Evolutionary conservation across 1,139 yeast species (phyloP), one percentile per base, ranked within the genome.

Genomic region (Taphrina pruni): DNA sequence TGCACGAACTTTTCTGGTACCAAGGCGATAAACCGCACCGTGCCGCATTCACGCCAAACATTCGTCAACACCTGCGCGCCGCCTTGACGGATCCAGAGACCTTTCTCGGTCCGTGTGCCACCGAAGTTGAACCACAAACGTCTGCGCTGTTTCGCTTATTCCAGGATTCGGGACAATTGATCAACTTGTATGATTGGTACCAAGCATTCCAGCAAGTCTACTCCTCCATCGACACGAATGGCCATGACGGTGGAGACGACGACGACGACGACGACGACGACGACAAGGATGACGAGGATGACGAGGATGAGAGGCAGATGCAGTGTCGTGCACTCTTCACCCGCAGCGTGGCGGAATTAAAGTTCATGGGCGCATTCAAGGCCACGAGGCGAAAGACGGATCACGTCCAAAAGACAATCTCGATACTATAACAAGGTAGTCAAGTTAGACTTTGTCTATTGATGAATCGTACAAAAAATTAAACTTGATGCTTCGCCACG

Each of bases 121-220:
- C 39, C 39, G 41, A 62, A 32, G 43, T 38, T 26, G 41, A 62
- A 32, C 72, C 72, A 26, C 62, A 70, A 7, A 54, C 69, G 43
- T 26, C 71, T 36, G 60, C 69, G 17, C 64, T 69, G 11, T 69
- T 66, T 46, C 41, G 51, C 26, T 60, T 70, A 17, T 70, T 65
- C 50, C 58, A 58, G 41, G 72, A 70, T 26, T 70, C 71, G 8
- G 72, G 72, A 8, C 65, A 58, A 46, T 56, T 70, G 58, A 60
- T 70, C 51, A 70, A 70, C 54, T 35, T 70, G 50, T 69, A 69
- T 45, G 71, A 70, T 54, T 70, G 72, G 72, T 69, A 51, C 35
- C 56, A 64, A 26, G 72, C 72, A 12, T 70, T 69, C 46, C 20
- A 45, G 20, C 62, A 58, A 17, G 35, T 45, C 21, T 58, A 58